Evolutionary conservation across 345 rosid genomes (phyloP), one percentile per base, ranked within the genome.

Genomic region (Cardamine resedifolia): DNA sequence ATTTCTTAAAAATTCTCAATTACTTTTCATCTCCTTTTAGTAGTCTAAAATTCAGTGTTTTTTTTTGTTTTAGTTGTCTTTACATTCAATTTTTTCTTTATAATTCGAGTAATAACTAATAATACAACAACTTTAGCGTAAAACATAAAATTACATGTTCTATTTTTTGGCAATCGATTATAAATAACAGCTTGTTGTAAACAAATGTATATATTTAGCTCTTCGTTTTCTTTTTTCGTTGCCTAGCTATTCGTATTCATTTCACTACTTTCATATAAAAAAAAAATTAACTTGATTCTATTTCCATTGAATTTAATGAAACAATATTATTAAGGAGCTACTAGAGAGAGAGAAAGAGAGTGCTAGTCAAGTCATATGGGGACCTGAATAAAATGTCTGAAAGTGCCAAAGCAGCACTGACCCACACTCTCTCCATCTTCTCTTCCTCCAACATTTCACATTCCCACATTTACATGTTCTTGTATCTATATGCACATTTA

Each of bases 391-490:
- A 62, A 62, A 71, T 71, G 76, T 71, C 69, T 71, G 53, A 28
- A 71, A 39, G 62, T 39, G 76, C 76, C 76, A 62, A 62, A 62
- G 45, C 76, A 71, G 43, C 51, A 38, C 5, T 51, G 76, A 51
- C 76, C 76, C 69, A 71, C 75, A 50, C 68, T 10, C 34, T 12
- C 68, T 61, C 52, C 36, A 60, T 60, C 67, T 26, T 49, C 31
- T 71, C 49, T 39, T 71, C 68, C 44, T 50, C 68, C 62, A 71
- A 71, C 69, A 71, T 71, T 71, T 71, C 76, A 62, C 69, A 51
- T 71, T 50, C 61, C 39, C 52, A 15, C 51, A 27, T 50, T 71
- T 26, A 59, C 47, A 36, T 48, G 60, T 59, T 60, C 60, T 24
- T 60, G 36, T 49, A 49, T 60, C 28, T 48, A 34, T 48, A 30